A percentile compares a stretch with the other conserved stretches of the same genome.
Evolutionary conservation across 2,329 filamentous ascomycete species (phyloP).

Genomic region (Calonectria multiphialidica): DNA sequence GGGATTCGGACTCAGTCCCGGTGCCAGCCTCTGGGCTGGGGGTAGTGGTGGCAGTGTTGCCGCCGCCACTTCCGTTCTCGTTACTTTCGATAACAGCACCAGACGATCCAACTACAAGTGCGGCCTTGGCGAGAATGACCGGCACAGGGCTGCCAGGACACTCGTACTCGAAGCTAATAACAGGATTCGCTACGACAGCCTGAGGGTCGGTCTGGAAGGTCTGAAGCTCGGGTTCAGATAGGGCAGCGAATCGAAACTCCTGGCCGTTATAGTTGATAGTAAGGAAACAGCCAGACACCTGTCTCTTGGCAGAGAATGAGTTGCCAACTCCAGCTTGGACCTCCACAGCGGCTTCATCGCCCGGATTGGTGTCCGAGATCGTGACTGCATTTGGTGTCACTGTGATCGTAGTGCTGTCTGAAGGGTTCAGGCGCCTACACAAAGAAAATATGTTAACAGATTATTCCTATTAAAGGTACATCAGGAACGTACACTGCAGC

Average conservation of each 20-base stretch:
- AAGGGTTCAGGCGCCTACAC: background rate
- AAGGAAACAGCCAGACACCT: background rate
- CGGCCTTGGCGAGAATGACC: constrained; percentile 40
- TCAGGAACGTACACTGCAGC: background rate
- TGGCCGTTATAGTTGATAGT: background rate
- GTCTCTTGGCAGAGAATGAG: background rate
- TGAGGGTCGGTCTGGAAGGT: background rate
- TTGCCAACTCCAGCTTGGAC: background rate
- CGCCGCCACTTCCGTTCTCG: too few species aligned
- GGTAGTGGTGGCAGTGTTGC: too few species aligned
- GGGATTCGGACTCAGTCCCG: background rate
- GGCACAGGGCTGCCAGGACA: background rate
- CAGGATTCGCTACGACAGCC: background rate
- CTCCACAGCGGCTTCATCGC: background rate
- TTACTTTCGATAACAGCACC: background rate
- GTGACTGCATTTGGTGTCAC: background rate
- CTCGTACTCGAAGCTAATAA: background rate
- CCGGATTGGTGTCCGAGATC: background rate
- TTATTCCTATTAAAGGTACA: rapidly evolving
- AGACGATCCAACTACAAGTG: background rate
- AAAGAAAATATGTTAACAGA: background rate
- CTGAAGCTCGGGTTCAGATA: background rate
- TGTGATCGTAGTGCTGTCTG: too few species aligned
- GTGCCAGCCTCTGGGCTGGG: background rate
- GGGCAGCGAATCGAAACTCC: background rate